These are phyloP conservation scores for Claviceps arundinis DNA, from an alignment of 2,329 filamentous ascomycete species.

Conservation along the genomic window DNA sequence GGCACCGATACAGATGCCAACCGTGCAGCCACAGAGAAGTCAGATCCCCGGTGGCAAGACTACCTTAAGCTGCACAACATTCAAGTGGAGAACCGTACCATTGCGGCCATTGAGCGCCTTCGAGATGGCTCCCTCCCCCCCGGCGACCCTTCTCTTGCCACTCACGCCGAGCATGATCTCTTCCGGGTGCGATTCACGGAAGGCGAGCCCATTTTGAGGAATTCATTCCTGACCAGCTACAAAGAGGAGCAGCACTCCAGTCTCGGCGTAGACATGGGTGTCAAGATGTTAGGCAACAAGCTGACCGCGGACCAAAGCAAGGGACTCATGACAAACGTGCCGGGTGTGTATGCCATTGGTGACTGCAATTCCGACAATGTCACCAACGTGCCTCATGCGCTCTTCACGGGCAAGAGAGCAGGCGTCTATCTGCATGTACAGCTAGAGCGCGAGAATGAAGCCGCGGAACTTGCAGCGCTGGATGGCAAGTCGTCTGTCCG, in stretches of 20 bases:
- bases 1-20: conserved; percentile 37
- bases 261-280: conserved; percentile 33
- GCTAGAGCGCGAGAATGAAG: conserved; percentile 27
- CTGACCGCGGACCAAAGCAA: conserved; percentile 26
- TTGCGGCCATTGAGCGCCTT: conserved; percentile 33
- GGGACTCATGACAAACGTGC: conserved; percentile 37
- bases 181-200: conserved; percentile 40
- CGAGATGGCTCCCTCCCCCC: conserved; percentile 22
- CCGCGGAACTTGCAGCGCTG: conserved; percentile 16
- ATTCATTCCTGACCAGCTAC: conserved; percentile 39
- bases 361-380: conserved; percentile 46
- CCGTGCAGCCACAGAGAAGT: conserved; percentile 24
- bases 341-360: conserved; percentile 43
- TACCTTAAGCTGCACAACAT: conserved; percentile 38
- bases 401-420: conserved; percentile 44
- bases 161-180: conserved; percentile 35
- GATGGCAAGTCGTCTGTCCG: conserved; percentile 8
- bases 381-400: conserved; percentile 48
- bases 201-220: conserved; percentile 30
- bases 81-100: conserved; percentile 41
- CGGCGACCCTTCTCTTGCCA: conserved; percentile 28
- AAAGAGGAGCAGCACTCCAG: conserved; percentile 31
- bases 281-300: conserved; percentile 29
- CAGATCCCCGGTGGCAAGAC: conserved; percentile 31
- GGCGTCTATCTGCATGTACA: conserved; percentile 42